phyloP scores from a whole-genome alignment of 352 stramenopile species.

The Phytopythium oedochilum region DNA sequence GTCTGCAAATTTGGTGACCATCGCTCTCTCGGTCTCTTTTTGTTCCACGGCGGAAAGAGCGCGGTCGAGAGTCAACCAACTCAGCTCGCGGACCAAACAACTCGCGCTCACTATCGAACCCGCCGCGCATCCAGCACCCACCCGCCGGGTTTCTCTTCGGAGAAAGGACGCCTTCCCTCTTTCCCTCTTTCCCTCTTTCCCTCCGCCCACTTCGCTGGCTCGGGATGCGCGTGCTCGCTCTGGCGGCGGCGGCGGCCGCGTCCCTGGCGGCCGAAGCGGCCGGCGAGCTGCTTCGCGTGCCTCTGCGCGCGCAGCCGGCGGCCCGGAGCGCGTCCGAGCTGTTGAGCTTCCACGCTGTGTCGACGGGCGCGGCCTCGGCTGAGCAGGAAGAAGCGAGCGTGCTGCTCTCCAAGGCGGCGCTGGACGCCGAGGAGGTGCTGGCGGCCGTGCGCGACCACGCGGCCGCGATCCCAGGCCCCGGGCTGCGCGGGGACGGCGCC shows the following conservation, averaged over 20 bases:
- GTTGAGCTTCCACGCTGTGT: constrained; percentile 29
- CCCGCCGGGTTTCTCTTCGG: too few species aligned
- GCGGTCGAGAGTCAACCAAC: too few species aligned
- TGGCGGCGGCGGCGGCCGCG: constrained; percentile 6
- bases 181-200: background rate
- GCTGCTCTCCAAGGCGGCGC: background rate
- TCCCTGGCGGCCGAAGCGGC: background rate
- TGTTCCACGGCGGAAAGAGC: background rate
- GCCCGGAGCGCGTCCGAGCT: constrained; percentile 25
- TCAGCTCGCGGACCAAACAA: background rate
- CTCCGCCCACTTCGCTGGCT: background rate
- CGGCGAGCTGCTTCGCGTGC: constrained; percentile 31
- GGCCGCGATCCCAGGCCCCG: background rate
- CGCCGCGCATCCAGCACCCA: too few species aligned
- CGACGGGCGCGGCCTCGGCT: background rate
- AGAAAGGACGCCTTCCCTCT: background rate
- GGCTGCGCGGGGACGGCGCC: background rate
- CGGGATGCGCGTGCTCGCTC: background rate
- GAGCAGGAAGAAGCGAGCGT: constrained; percentile 2
- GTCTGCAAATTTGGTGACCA: background rate
- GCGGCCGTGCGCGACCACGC: constrained; percentile 11
- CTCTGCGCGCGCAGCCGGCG: constrained; percentile 21
- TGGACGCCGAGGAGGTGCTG: constrained; percentile 15
- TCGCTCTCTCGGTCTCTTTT: background rate
- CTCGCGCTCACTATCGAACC: background rate